Conservation (phyloP, 805 yeast species). For the Lipomyces mesembrius region DNA sequence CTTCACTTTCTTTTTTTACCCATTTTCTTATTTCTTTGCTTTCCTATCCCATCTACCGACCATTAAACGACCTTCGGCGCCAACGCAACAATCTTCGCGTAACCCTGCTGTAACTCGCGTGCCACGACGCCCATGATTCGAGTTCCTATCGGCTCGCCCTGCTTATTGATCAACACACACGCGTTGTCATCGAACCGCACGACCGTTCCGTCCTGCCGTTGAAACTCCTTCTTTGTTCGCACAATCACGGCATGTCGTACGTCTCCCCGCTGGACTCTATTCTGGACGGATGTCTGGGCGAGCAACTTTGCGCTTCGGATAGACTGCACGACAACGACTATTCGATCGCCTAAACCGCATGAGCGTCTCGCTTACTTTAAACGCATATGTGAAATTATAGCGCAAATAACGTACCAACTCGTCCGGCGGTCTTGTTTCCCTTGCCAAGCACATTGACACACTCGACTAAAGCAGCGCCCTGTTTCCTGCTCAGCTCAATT, state of each 20-base stretch:
- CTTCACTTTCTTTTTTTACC: not conserved
- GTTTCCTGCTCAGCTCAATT: not conserved
- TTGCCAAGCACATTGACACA: slow-evolving; percentile 94
- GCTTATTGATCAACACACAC: slow-evolving; percentile 90
- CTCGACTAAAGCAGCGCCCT: slow-evolving; percentile 80
- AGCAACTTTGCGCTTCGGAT: slow-evolving; percentile 26
- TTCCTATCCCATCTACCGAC: not conserved
- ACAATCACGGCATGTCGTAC: slow-evolving; percentile 94
- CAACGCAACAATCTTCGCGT: slow-evolving; percentile 81
- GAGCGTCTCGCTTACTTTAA: not conserved
- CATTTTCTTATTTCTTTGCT: not conserved
- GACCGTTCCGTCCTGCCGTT: slow-evolving; percentile 84
- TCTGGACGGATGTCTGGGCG: slow-evolving; percentile 40
- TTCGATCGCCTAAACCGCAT: slow-evolving; percentile 68
- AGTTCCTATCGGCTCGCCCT: slow-evolving; percentile 91
- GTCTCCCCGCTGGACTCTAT: slow-evolving; percentile 91
- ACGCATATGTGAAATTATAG: not conserved
- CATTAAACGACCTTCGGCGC: slow-evolving; percentile 68
- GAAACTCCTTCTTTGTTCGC: slow-evolving; percentile 79
- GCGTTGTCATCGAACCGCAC: slow-evolving; percentile 95
- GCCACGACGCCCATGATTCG: slow-evolving; percentile 89
- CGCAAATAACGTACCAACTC: slow-evolving; percentile 49
- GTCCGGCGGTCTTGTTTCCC: slow-evolving; percentile 79
- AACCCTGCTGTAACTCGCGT: slow-evolving; percentile 81
- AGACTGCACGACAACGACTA: slow-evolving; percentile 77